phyloP scores from a whole-genome alignment of 345 rosid species.

The Linum usitatissimum region DNA sequence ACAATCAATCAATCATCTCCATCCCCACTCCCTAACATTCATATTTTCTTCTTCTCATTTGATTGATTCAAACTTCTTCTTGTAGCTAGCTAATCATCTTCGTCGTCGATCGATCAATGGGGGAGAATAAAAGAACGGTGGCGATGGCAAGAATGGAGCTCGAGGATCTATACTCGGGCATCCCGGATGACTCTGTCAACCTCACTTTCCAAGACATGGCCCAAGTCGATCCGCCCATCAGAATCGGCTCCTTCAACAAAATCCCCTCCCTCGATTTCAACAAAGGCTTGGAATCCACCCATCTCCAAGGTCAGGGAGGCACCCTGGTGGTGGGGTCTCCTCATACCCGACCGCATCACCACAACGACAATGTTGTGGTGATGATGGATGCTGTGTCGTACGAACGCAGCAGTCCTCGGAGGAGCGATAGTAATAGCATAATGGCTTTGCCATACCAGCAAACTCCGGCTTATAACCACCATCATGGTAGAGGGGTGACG shows the following conservation, averaged over 20 bases:
- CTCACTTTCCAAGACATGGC: conserved; percentile 55
- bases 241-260: neutral
- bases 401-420: too few relatives aligned
- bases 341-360: neutral
- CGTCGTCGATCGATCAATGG: conserved; percentile 15
- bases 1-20: neutral
- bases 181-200: conserved; percentile 62
- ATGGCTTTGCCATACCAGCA: too few relatives aligned
- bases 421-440: too few relatives aligned
- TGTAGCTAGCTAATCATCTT: too few relatives aligned
- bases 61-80: neutral
- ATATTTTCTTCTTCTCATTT: neutral
- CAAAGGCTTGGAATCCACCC: conserved; percentile 26
- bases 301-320: too few relatives aligned
- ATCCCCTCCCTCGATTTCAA: conserved; percentile 41
- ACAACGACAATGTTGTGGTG: conserved; percentile 1
- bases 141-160: conserved; percentile 46
- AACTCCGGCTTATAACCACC: conserved; percentile 1
- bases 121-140: conserved; percentile 21
- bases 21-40: neutral
- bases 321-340: too few relatives aligned
- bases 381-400: neutral
- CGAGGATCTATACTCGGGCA: conserved; percentile 46
- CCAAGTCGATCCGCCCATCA: conserved; percentile 16
- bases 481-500: conserved; percentile 5